Evolutionary conservation across 108 stramenopile genomes (phyloP).

Genomic region (Tribonema minus): DNA sequence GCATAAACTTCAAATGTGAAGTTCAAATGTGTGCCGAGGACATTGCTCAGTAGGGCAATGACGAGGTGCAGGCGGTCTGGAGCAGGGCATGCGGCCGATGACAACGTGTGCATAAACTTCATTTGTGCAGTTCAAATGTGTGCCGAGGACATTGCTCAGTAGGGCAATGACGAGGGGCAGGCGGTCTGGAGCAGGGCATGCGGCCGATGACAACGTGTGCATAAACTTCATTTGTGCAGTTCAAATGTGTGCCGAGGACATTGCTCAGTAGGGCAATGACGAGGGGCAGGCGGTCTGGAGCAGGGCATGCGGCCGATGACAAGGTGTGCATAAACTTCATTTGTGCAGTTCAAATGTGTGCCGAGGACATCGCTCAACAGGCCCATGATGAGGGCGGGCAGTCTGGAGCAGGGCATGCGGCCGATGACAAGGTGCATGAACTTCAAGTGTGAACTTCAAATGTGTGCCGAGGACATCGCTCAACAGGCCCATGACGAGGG

Average conservation of each 20-base stretch:
- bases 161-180: constrained; percentile 9
- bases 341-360: too few species aligned
- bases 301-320: constrained; percentile 42
- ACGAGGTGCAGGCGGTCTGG: background rate
- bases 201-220: constrained; percentile 31
- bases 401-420: constrained; percentile 31
- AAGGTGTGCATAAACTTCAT: too few species aligned
- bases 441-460: too few species aligned
- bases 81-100: constrained; percentile 43
- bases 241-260: too few species aligned
- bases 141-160: constrained; percentile 58
- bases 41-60: constrained; percentile 47
- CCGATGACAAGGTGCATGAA: constrained; percentile 36
- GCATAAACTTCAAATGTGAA: too few species aligned
- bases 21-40: too few species aligned
- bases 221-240: too few species aligned
- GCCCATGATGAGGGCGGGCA: constrained; percentile 10
- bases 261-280: constrained; percentile 44
- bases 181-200: constrained; percentile 24
- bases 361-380: constrained; percentile 58
- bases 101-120: constrained; percentile 4
- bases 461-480: constrained; percentile 62
- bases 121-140: too few species aligned
- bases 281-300: constrained; percentile 1
- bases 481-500: constrained; percentile 23